phyloP scores from a whole-genome alignment of 2,329 filamentous ascomycete genomes.

The Xylaria sp. region DNA sequence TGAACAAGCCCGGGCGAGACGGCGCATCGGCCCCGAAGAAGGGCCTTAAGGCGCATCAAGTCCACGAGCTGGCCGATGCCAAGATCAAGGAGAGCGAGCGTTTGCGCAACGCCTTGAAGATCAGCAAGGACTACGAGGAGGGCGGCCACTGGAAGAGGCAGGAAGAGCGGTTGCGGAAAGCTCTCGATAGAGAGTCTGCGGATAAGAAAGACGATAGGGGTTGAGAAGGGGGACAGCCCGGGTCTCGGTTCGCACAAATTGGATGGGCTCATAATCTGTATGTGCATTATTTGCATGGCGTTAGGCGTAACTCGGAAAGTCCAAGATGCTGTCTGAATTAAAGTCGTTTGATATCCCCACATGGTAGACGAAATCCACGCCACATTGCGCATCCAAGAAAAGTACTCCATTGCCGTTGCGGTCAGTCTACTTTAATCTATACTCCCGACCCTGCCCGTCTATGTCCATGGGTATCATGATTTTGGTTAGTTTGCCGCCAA shows the following conservation, averaged over 20 bases:
- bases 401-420: constrained; percentile 8
- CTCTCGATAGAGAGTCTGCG: constrained; percentile 54
- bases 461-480: constrained; percentile 46
- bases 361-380: constrained; percentile 4
- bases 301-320: constrained; percentile 30
- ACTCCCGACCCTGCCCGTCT: constrained; percentile 36
- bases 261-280: constrained; percentile 6
- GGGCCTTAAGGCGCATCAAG: constrained; percentile 88
- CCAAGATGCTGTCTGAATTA: constrained; percentile 35
- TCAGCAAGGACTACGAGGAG: constrained; percentile 86
- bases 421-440: constrained; percentile 23
- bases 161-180: constrained; percentile 72
- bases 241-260: constrained; percentile 1
- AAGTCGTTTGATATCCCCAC: background rate
- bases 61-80: constrained; percentile 94
- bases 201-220: constrained; percentile 25
- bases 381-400: constrained; percentile 13
- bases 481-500: constrained; percentile 63
- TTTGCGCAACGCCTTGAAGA: constrained; percentile 85
- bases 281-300: constrained; percentile 34
- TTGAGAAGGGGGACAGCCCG: background rate
- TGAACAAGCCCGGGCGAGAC: constrained; percentile 56
- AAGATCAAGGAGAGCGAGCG: constrained; percentile 97
- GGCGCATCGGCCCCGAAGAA: constrained; percentile 55
- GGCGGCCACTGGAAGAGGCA: constrained; percentile 87